Evolutionary conservation across 495 filamentous ascomycete genomes (phyloP), one percentile per base, ranked within the genome.

Genomic region (Lasiosphaeria ovina): DNA sequence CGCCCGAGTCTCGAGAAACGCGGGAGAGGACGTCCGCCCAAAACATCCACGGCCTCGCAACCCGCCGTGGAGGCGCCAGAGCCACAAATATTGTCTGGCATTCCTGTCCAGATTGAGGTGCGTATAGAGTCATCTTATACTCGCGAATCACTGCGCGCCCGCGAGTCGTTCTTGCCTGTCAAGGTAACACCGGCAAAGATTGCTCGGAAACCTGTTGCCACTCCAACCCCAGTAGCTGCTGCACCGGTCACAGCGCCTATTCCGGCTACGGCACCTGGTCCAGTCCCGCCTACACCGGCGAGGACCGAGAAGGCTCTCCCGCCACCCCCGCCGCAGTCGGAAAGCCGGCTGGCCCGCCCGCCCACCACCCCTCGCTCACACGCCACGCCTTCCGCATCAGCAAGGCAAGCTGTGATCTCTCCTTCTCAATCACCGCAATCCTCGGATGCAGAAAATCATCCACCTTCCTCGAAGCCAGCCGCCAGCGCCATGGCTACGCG

Each of bases 391-490:
- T 67, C 71, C 6, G 63, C 65, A 10, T 66, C 65, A 14, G 73
- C 73, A 17, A 72, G 71, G 55, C 79, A 79, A 57, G 68, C 76
- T 2, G 59, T 60, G 2, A 33, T 75, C 4, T 79, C 82, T 2
- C 84, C 84, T 5, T 86, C 86, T 1, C 79, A 80, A 51, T 89
- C 89, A 9, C 85, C 87, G 0, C 88, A 91, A 60, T 86, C 89
- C 4, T 92, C 89, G n/a, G 86, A 92, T 73, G 89, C 87, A 1
- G 89, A 92, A 67, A 92, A 92, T 62, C 84, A 81, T 16, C 89
- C 88, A 1, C 89, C 89, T 3, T 87, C 86, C 2, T 83, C 85
- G 4, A 83, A 80, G 55, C 80, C 79, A 3, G 76, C 80, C 17
- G 51, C 66, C 62, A 69, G 73, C 60, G 54, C 64, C 31, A 69